A percentile compares a stretch with the other conserved stretches of the same genome.
Evolutionary conservation across 2,329 filamentous ascomycete species (phyloP).

Genomic region (Hirsutella rhossiliensis): DNA sequence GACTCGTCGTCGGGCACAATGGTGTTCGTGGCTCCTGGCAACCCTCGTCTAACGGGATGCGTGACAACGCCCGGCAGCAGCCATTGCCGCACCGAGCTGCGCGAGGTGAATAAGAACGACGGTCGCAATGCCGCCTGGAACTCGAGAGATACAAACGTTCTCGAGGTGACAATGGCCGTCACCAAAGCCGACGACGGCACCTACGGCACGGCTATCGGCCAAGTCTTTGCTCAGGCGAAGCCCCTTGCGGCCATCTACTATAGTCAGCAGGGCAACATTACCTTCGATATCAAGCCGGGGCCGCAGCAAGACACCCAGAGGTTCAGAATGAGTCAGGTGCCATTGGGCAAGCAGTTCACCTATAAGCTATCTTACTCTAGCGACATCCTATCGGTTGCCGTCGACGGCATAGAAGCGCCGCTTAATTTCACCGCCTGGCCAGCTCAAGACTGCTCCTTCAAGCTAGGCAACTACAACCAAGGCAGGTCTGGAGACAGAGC

Average conservation of each 20-base stretch:
- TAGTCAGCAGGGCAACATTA: conserved; percentile 14
- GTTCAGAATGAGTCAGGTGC: too few species aligned
- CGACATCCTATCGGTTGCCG: conserved; percentile 16
- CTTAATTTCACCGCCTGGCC: conserved; percentile 13
- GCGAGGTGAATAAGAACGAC: conserved; percentile 16
- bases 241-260: conserved; percentile 28
- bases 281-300: conserved; percentile 10
- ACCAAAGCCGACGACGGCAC: conserved; percentile 21
- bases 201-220: neutral
- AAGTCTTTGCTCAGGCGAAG: conserved; percentile 17
- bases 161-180: conserved; percentile 12
- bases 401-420: conserved; percentile 15
- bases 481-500: conserved; percentile 1
- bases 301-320: too few species aligned
- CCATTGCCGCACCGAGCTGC: conserved; percentile 30
- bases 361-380: conserved; percentile 25
- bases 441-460: conserved; percentile 23
- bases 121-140: neutral
- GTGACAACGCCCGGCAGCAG: conserved; percentile 20
- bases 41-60: conserved; percentile 18
- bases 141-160: conserved; percentile 2
- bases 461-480: conserved; percentile 26
- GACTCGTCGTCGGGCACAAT: conserved; percentile 18
- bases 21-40: conserved; percentile 25
- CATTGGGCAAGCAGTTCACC: conserved; percentile 19